A percentile compares a stretch with the other conserved stretches of the same genome.
phyloP scores from a whole-genome alignment of 2,329 filamentous ascomycete genomes.

The Trichoderma oligosporum region DNA sequence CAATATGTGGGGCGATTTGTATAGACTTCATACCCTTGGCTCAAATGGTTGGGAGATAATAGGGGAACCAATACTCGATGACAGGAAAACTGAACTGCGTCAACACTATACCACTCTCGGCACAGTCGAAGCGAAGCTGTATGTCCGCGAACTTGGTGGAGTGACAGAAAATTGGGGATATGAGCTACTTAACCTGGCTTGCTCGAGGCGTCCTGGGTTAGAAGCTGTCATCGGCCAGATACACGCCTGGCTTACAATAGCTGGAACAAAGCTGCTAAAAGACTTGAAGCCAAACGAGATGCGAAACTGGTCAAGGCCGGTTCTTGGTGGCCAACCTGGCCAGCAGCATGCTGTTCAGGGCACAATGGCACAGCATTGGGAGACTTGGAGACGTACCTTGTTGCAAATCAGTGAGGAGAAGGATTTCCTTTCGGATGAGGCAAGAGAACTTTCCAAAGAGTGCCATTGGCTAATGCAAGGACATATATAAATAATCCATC shows the following conservation, averaged over 20 bases:
- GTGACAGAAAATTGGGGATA: constrained; percentile 4
- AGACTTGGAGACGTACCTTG: constrained; percentile 2
- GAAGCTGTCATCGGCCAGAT: constrained; percentile 5
- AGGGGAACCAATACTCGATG: neutral
- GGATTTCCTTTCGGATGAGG: neutral
- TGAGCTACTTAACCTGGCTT: neutral
- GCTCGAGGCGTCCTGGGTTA: neutral
- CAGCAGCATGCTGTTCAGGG: neutral
- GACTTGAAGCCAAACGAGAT: neutral
- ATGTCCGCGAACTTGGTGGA: neutral
- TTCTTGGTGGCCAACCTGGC: neutral
- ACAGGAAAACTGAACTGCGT: neutral
- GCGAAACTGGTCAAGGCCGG: neutral
- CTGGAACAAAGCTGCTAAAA: neutral
- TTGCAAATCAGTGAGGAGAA: neutral
- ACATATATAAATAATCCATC: neutral
- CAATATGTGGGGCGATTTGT: neutral
- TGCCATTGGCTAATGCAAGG: neutral
- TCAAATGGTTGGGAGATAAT: constrained; percentile 2
- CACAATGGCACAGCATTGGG: constrained; percentile 7
- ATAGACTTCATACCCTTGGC: neutral
- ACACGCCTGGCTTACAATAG: constrained; percentile 2
- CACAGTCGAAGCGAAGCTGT: neutral
- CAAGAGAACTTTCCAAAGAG: neutral
- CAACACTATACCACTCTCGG: neutral